Conservation (phyloP, 352 stramenopile genomes). For the Phytophthora cactorum region DNA sequence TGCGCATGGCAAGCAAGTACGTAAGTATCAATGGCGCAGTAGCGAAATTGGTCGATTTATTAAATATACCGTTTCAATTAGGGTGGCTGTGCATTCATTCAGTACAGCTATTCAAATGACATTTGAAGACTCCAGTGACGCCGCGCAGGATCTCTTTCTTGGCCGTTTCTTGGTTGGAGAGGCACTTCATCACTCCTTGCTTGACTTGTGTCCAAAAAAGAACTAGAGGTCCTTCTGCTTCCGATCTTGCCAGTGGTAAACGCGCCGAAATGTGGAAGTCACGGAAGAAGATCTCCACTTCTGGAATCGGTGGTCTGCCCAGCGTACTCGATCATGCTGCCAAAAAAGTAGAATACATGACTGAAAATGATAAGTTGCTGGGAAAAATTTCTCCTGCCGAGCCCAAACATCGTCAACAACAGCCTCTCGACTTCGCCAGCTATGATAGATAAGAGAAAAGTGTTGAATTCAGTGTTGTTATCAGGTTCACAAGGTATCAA, state of each 20-base stretch:
- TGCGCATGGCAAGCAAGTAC: too few species aligned
- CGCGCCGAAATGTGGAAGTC: slow-evolving; percentile 55
- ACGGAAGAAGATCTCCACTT: slow-evolving; percentile 60
- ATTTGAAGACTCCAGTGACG: slow-evolving; percentile 42
- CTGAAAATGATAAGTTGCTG: too few species aligned
- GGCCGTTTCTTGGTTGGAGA: slow-evolving; percentile 30
- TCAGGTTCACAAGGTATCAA: slow-evolving; percentile 7
- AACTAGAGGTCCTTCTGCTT: slow-evolving; percentile 34
- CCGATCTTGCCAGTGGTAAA: slow-evolving; percentile 21
- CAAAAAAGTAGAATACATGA: too few species aligned
- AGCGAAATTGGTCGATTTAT: too few species aligned
- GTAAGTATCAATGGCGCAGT: too few species aligned
- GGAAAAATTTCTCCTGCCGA: too few species aligned
- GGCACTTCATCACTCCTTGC: slow-evolving; percentile 24
- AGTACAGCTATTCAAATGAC: too few species aligned
- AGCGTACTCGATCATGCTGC: slow-evolving; percentile 14
- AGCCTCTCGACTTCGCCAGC: too few species aligned
- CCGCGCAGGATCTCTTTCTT: slow-evolving; percentile 51
- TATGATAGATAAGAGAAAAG: too few species aligned
- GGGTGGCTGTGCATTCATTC: too few species aligned
- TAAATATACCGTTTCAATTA: too few species aligned
- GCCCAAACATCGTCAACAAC: too few species aligned
- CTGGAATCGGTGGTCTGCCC: slow-evolving; percentile 44
- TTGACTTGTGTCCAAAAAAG: slow-evolving; percentile 40
- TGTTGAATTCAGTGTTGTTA: not conserved